Evolutionary conservation across 495 filamentous ascomycete species (phyloP), one percentile per base, ranked within the genome.

Genomic region (Filosporella fistucella): DNA sequence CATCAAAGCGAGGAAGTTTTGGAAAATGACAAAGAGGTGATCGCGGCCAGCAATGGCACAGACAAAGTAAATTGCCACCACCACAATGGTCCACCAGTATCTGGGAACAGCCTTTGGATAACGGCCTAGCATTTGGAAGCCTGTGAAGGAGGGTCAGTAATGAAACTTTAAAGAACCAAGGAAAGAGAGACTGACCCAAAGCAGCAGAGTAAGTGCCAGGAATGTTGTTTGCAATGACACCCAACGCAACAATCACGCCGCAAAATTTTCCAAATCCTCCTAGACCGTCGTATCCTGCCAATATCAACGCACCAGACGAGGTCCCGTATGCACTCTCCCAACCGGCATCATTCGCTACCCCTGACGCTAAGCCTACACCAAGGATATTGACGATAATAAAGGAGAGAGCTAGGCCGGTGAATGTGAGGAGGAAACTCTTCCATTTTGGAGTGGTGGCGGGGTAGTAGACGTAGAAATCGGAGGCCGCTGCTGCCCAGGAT

Each of bases 1-100:
- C 78, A 88, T 86, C n/a, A 88, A 62, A 1, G 81, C 74, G 12
- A 88, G 69, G 60, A 86, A 86, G 59, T 86, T 85, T 23, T 74
- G 71, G 54, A 88, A 86, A 52, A 88, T 80, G 14, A 70, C 68
- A 12, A 76, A 73, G 24, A 87, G 66, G 38, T 79, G 51, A 36
- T 77, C 68, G 3, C 82, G 72, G 7, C 84, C 84, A 0, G 68
- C 81, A 13, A 85, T 61, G 0, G 82, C 81, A 52, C 79, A 81
- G 29, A 80, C 74, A 5, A 75, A 38, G n/a, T 43, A 43, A 9
- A 43, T 43, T 14, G 26, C 14, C 7, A 43, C 41, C 4, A 29
- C 24, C 4, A 43, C 13, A 32, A 26, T 29, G 6, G 41, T 29
- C 26, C 24, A 43, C 16, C 24, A 43, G 23, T 29, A 43, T 7